Evolutionary conservation across 2,329 filamentous ascomycete genomes (phyloP), one percentile per base, ranked within the genome.

Genomic region (Knoxdaviesia proteae): DNA sequence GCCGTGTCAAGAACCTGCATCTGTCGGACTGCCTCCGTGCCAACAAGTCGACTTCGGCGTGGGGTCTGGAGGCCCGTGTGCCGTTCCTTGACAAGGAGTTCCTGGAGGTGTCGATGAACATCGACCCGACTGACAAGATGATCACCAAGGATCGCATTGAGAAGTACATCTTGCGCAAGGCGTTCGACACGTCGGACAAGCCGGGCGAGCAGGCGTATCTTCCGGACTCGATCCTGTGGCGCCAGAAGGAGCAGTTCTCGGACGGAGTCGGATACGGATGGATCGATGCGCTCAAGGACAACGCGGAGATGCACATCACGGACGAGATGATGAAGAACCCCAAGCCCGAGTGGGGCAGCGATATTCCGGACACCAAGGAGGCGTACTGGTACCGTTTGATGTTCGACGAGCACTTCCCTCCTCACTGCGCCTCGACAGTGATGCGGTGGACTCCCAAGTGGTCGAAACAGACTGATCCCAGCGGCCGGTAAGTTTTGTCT

Each of bases 291-390:
- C 75, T 98, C 54, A 96, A 94, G 71, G 90, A 96, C 62, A 83
- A 80, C 55, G 90, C 90, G 34, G 86, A 92, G 63, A 60, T 77
- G 49, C 75, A 90, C 45, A 80, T 98, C 44, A 93, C 83, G 11
- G 88, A 98, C 56, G 88, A 96, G 69, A 87, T 92, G 77, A 84
- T 96, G 81, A 86, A 87, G 71, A 88, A 92, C 74, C 88, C 90
- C 49, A 94, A 94, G 71, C 74, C 84, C 8, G 84, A 94, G 61
- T 98, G 92, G 92, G 88, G 86, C 41, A 63, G 65, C 54, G 92
- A 98, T 56, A 74, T 94, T 48, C 92, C 90, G 7, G 87, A 94
- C 56, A 87, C 80, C 56, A 98, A 98, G 73, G 90, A 98, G 65
- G 90, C 86, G 64, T 92, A 94, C 71, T 98, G 90, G 90, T 98